These are phyloP conservation scores for Aspergillus bombycis DNA, from an alignment of 2,329 filamentous ascomycete genomes.

Conservation along the genomic window DNA sequence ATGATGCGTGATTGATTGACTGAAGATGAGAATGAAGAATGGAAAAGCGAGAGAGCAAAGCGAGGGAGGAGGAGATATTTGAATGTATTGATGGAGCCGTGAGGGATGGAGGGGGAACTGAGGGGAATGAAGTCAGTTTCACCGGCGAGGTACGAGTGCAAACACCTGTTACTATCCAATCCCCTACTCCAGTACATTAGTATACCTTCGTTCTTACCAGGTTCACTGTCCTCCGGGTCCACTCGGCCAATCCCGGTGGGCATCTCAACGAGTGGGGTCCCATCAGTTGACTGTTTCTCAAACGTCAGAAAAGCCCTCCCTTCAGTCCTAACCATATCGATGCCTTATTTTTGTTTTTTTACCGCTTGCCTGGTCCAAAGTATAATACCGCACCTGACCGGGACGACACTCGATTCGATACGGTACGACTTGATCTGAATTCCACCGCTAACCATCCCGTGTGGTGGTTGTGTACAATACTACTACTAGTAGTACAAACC, in stretches of 20 bases:
- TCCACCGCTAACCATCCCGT: background rate
- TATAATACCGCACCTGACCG: background rate
- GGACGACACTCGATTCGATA: too few species aligned
- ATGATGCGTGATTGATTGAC: background rate
- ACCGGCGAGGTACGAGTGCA: background rate
- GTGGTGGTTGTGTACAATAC: background rate
- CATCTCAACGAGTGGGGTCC: background rate
- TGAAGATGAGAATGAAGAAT: conserved; percentile 6
- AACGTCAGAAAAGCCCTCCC: background rate
- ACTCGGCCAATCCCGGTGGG: background rate
- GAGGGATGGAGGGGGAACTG: background rate
- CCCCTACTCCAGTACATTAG: background rate
- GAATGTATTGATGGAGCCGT: conserved; percentile 1
- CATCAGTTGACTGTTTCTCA: background rate
- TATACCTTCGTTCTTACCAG: background rate
- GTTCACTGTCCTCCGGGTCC: background rate
- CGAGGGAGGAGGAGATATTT: conserved; percentile 12
- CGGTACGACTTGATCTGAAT: too few species aligned
- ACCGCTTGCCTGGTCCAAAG: background rate
- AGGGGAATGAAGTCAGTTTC: conserved; percentile 5
- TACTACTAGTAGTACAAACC: too few species aligned
- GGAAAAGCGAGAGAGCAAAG: conserved; percentile 7
- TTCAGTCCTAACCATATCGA: background rate
- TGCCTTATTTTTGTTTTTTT: too few species aligned
- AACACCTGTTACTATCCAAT: background rate